These are phyloP conservation scores for Gleditsia sinensis DNA, from an alignment of 306 rosid genomes.

Conservation along the genomic window DNA sequence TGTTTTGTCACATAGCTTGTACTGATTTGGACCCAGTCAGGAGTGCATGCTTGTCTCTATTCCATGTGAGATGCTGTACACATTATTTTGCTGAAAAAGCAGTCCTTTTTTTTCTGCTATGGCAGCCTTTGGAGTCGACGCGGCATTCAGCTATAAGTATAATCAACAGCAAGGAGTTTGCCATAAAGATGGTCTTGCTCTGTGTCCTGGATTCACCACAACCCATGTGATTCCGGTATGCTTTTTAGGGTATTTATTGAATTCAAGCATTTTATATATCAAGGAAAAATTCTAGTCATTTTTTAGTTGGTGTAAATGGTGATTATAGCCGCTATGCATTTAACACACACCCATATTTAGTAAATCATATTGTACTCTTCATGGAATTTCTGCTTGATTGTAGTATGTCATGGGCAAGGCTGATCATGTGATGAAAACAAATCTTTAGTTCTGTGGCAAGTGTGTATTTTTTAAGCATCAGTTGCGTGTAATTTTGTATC, in stretches of 20 bases:
- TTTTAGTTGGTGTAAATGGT: not conserved
- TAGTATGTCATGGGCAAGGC: not conserved
- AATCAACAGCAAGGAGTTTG: constrained; percentile 83
- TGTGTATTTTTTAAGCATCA: not conserved
- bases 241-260: constrained; percentile 30
- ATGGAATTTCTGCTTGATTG: not conserved
- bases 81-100: constrained; percentile 17
- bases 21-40: constrained; percentile 25
- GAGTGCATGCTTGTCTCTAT: constrained; percentile 16
- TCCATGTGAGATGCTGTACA: constrained; percentile 11
- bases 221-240: constrained; percentile 97
- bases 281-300: not conserved
- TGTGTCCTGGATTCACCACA: constrained; percentile 91
- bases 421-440: constrained; percentile 1
- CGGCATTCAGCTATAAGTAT: constrained; percentile 91
- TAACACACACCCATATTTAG: not conserved
- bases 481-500: not conserved
- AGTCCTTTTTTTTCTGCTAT: constrained; percentile 33
- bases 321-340: not conserved
- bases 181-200: constrained; percentile 85
- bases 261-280: not conserved
- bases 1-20: constrained; percentile 22
- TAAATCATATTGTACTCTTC: not conserved
- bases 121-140: constrained; percentile 94
- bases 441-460: not conserved